Base-by-base conservation (phyloP, 495 filamentous ascomycete species). In the Aspergillus indologenus region DNA sequence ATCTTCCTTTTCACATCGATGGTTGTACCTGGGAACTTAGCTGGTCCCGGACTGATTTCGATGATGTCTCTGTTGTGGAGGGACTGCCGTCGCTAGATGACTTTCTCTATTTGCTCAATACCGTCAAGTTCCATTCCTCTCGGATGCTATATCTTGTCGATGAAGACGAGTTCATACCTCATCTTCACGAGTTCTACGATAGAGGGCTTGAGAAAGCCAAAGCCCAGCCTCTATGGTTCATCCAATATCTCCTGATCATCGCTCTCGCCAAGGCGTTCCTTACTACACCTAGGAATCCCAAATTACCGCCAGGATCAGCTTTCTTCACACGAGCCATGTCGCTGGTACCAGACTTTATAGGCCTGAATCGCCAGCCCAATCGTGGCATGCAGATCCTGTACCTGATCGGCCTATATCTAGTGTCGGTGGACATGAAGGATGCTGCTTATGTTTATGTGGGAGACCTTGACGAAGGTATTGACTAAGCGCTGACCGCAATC, bases 321-420 rank as follows among this genome's bases (percentile, higher is more conserved):
- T 56, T 56, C 42, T 56, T 45, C 23, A 44, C 45, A 40, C 53
- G 53, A 23, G 53, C 53, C 7, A 56, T 56, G 53, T 56, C 53
- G 1, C 12, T 56, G 1, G 45, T 56, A 40, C 53, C 53, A 15
- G 53, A 56, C 5, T 56, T 45, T 29, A 19, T 56, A 9, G 53
- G 18, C 57, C 29, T 54, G 50, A 29, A 9, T 29, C 26, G 26
- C 9, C 26, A 29, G 9, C 9, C 26, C 26, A 29, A 29, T 29
- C 26, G 26, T 3, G 26, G 26, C 26, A 29, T 29, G 26, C 26
- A 29, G 26, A 29, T 29, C n/a, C n/a, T n/a, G n/a, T n/a, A n/a
- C n/a, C n/a, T n/a, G n/a, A n/a, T n/a, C n/a, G n/a, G n/a, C n/a
- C n/a, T n/a, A n/a, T n/a, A n/a, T n/a, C n/a, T n/a, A n/a, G n/a